Conservation (phyloP, 2,329 filamentous ascomycete genomes). For the Capronia coronata region DNA sequence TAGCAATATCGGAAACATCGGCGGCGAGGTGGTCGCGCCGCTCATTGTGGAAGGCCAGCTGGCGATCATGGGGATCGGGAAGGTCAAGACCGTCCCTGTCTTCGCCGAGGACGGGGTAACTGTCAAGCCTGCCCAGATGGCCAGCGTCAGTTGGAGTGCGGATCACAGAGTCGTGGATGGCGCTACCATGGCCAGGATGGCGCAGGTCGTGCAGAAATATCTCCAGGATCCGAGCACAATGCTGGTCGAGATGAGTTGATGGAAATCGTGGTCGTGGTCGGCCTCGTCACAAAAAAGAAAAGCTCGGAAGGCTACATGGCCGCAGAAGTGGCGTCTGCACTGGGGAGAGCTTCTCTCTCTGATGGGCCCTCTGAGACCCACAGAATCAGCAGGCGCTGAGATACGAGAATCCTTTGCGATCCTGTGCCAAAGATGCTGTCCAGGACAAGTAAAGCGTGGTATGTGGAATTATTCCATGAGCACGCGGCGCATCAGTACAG, state of each 20-base stretch:
- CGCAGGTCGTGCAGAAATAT: slow-evolving; percentile 67
- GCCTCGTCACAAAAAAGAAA: no score
- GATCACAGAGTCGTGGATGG: slow-evolving; percentile 93
- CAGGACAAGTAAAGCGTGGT: no score
- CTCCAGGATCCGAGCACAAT: slow-evolving; percentile 83
- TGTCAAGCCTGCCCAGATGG: slow-evolving; percentile 70
- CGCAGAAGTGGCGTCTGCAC: no score
- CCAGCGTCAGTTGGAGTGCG: slow-evolving; percentile 93
- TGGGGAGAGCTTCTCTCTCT: no score
- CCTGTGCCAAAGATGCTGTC: no score
- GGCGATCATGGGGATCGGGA: slow-evolving; percentile 82
- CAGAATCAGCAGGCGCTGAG: no score
- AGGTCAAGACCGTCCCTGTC: slow-evolving; percentile 70
- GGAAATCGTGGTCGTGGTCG: neutral
- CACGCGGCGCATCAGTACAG: no score
- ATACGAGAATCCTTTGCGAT: no score
- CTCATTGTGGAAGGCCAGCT: slow-evolving; percentile 88
- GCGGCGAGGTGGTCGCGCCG: slow-evolving; percentile 83
- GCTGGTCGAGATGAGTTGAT: slow-evolving; percentile 71
- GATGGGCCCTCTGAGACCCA: no score
- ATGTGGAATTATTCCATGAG: no score
- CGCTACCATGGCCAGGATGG: slow-evolving; percentile 86
- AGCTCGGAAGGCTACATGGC: no score
- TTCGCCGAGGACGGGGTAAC: slow-evolving; percentile 54
- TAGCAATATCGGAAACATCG: slow-evolving; percentile 93